Conservation (phyloP, 176 grass and related monocot genomes). For the Melocanna baccifera region DNA sequence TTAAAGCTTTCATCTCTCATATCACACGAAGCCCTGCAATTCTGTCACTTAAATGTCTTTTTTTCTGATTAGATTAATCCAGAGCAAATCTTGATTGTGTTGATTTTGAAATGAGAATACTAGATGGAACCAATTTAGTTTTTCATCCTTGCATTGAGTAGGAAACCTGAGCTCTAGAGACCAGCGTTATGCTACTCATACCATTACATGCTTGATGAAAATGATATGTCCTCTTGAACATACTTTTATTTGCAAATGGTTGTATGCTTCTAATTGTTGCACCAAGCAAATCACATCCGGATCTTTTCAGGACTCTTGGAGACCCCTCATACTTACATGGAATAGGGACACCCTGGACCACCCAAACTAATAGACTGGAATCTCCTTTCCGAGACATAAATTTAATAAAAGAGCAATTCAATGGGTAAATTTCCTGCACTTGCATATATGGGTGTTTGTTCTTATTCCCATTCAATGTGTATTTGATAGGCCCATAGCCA, state of each 20-base stretch:
- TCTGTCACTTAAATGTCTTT: neutral
- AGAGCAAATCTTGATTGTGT: neutral
- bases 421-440: constrained; percentile 23
- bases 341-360: constrained; percentile 42
- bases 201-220: neutral
- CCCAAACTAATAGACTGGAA: constrained; percentile 35
- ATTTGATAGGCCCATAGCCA: neutral
- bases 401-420: constrained; percentile 17
- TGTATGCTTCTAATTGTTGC: neutral
- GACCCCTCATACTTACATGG: constrained; percentile 88
- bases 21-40: neutral
- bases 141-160: neutral
- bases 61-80: neutral
- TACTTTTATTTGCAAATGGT: neutral
- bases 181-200: neutral
- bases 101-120: neutral
- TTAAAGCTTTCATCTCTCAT: neutral
- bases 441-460: constrained; percentile 15
- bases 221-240: neutral
- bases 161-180: constrained; percentile 4
- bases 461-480: neutral
- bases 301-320: constrained; percentile 76
- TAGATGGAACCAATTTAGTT: neutral
- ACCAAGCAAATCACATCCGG: constrained; percentile 4
- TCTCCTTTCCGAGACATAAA: neutral